Evolutionary conservation across 2,329 filamentous ascomycete genomes (phyloP).

Genomic region (Dactylonectria macrodidyma): DNA sequence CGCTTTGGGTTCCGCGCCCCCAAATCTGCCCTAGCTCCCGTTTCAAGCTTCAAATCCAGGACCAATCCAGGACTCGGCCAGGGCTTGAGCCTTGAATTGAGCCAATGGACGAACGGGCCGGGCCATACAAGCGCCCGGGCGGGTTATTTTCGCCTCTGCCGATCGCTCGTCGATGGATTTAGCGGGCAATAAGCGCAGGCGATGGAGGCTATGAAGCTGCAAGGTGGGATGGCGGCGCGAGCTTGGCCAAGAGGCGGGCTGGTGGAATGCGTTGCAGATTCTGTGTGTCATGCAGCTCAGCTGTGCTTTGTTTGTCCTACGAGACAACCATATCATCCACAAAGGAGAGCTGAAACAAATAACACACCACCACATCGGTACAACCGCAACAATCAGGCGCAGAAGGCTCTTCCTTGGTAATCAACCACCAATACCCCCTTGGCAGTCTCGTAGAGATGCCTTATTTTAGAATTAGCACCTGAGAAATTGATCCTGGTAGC

Average conservation of each 20-base stretch:
- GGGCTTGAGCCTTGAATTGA: not conserved
- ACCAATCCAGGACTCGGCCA: not conserved
- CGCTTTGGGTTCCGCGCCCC: not conserved
- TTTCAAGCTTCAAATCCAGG: not conserved
- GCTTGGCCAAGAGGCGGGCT: not conserved
- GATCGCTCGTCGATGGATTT: not conserved
- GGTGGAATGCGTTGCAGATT: not conserved
- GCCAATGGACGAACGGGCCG: conserved; percentile 5
- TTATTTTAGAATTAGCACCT: no score
- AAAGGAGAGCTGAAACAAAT: not conserved
- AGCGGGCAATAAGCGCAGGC: not conserved
- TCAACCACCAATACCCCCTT: not conserved
- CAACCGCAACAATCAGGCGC: no score
- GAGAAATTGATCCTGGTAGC: no score
- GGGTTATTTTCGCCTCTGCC: not conserved
- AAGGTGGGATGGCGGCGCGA: not conserved
- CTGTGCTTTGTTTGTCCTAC: not conserved
- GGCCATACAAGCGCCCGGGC: conserved; percentile 10
- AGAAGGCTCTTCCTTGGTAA: not conserved
- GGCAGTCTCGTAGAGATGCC: not conserved
- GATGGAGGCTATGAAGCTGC: not conserved
- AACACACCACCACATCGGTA: not conserved
- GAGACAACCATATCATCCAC: not conserved
- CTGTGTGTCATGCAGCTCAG: not conserved
- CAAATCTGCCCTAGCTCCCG: conserved; percentile 5